These are phyloP conservation scores for Tetracladium setigerum DNA, from an alignment of 495 filamentous ascomycete species.

Conservation along the genomic window DNA sequence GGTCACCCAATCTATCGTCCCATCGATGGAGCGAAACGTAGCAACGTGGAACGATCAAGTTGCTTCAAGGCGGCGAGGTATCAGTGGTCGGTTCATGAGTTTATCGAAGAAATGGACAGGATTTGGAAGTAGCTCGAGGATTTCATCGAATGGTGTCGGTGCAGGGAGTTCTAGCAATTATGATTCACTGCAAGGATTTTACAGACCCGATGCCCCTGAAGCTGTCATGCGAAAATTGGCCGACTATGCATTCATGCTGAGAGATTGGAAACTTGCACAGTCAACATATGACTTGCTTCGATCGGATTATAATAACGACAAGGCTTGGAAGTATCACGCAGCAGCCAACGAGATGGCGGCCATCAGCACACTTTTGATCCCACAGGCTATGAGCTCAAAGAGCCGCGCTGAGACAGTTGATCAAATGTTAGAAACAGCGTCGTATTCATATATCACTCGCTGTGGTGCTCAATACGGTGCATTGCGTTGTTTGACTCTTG, in stretches of 20 bases:
- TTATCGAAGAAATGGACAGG: conserved; percentile 78
- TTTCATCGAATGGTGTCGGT: conserved; percentile 26
- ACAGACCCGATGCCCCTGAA: conserved; percentile 75
- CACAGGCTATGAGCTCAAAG: conserved; percentile 61
- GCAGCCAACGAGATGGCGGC: conserved; percentile 90
- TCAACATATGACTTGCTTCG: conserved; percentile 84
- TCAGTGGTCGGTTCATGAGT: conserved; percentile 86
- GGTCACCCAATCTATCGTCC: conserved; percentile 84
- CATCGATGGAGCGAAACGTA: conserved; percentile 87
- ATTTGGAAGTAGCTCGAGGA: conserved; percentile 51
- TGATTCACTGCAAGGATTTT: conserved; percentile 67
- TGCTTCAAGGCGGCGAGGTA: conserved; percentile 77
- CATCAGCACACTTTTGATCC: conserved; percentile 68
- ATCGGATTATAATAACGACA: conserved; percentile 84
- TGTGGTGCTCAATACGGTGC: conserved; percentile 68
- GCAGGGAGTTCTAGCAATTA: conserved; percentile 58
- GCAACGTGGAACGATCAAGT: conserved; percentile 96
- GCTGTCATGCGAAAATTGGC: conserved; percentile 88
- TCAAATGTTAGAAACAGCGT: conserved; percentile 76
- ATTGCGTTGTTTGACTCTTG: conserved; percentile 66
- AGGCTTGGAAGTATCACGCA: conserved; percentile 93
- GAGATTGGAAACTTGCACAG: conserved; percentile 89
- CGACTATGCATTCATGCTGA: conserved; percentile 92
- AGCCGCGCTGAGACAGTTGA: conserved; percentile 72
- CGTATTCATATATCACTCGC: conserved; percentile 85